Percentiles rank a stretch among this genome's conserved stretches.
Evolutionary conservation across 2,329 filamentous ascomycete species (phyloP).

Genomic region (Clonostachys sp.): DNA sequence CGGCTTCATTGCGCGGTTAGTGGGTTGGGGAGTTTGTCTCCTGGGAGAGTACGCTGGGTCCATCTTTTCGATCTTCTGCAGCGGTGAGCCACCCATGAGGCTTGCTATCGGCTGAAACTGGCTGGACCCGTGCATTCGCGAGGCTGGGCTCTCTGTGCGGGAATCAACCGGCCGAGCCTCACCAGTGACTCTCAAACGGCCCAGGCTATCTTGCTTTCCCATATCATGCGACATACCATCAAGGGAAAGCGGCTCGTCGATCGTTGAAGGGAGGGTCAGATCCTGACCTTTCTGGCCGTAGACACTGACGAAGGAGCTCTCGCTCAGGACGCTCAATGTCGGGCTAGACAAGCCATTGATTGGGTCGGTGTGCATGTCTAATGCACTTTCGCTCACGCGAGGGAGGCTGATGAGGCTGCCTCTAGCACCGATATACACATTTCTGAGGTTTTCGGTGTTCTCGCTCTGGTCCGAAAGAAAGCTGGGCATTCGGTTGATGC

Average conservation of each 20-base stretch:
- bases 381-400: conserved; percentile 34
- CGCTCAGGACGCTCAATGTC: conserved; percentile 59
- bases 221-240: conserved; percentile 13
- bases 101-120: conserved; percentile 41
- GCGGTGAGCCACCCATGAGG: conserved; percentile 40
- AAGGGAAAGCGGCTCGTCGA: conserved; percentile 21
- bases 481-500: conserved; percentile 56
- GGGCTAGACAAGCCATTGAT: conserved; percentile 46
- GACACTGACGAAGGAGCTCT: conserved; percentile 63
- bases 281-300: conserved; percentile 44
- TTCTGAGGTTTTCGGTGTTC: conserved; percentile 56
- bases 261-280: conserved; percentile 11
- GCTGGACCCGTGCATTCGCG: conserved; percentile 17
- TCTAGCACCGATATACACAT: conserved; percentile 47
- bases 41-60: conserved; percentile 18
- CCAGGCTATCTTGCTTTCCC: background rate
- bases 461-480: conserved; percentile 58
- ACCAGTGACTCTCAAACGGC: conserved; percentile 2
- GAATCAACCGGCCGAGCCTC: too few relatives aligned
- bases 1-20: conserved; percentile 2
- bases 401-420: conserved; percentile 46
- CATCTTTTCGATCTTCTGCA: conserved; percentile 44
- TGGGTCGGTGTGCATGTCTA: conserved; percentile 23
- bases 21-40: conserved; percentile 19
- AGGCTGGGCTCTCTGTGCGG: conserved; percentile 18